Percentiles rank a stretch among this genome's conserved stretches.
Evolutionary conservation across 768 basidiomycete species (phyloP).

Genomic region (Hebeloma cylindrosporum): DNA sequence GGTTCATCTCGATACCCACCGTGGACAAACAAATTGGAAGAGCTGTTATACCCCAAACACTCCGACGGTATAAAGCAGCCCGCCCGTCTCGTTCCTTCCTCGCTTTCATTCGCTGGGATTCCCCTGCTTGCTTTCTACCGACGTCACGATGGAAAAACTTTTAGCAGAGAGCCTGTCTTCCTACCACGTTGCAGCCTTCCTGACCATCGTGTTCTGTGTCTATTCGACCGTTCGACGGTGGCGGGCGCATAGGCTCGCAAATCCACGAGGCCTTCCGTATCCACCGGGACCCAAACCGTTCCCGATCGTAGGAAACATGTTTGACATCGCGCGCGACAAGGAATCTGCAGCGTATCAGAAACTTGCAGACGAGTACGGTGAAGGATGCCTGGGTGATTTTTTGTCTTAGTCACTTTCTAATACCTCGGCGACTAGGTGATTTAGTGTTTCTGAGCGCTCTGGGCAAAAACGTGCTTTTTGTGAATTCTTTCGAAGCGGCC

Average conservation of each 20-base stretch:
- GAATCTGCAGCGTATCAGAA: slow-evolving; percentile 40
- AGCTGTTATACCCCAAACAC: too few species aligned
- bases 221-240: slow-evolving; percentile 13
- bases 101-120: not conserved
- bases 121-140: not conserved
- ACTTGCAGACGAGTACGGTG: slow-evolving; percentile 44
- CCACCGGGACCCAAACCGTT: slow-evolving; percentile 57
- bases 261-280: slow-evolving; percentile 33
- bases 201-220: slow-evolving; percentile 6
- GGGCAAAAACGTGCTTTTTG: slow-evolving; percentile 40
- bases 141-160: too few species aligned
- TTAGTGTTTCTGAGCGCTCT: slow-evolving; percentile 53
- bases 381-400: not conserved
- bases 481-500: slow-evolving; percentile 45
- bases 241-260: slow-evolving; percentile 16
- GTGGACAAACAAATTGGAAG: too few species aligned
- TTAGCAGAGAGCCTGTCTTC: not conserved
- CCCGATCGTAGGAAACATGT: slow-evolving; percentile 56
- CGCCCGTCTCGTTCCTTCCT: too few species aligned
- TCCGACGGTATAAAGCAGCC: too few species aligned
- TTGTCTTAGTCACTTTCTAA: not conserved
- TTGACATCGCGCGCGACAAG: slow-evolving; percentile 42
- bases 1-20: too few species aligned
- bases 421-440: slow-evolving; percentile 40
- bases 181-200: slow-evolving; percentile 6